Evolutionary conservation across 257 asterid species (phyloP), one percentile per base, ranked within the genome.

Genomic region (Craterostigma plantagineum): DNA sequence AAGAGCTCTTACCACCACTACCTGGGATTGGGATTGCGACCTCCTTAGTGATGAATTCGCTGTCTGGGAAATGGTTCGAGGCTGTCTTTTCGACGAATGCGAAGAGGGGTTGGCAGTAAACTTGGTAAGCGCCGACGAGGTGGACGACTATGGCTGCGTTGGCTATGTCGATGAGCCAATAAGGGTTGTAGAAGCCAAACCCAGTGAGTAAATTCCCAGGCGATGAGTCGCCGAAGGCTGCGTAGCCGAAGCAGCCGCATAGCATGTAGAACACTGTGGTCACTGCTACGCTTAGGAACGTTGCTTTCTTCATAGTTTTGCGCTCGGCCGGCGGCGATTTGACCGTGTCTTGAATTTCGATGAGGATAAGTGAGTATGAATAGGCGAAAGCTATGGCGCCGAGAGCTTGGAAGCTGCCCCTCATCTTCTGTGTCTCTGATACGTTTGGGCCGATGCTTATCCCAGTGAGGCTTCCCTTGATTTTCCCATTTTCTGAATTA

Each of bases 231-330:
- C 96, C 96, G 16, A 81, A 86, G 12, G 96, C 92, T 1, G 96
- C 96, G 39, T 81, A 86, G 36, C 96, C 96, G 41, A 75, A 70
- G 46, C 92, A 75, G 8, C 96, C 96, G 16, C 96, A 86, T 0
- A 69, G 59, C 92, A 86, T 76, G 81, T 86, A 86, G 81, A 86
- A 86, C n/a, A 75, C 18, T 0, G 96, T 86, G 35, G 94, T 75
- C 1, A 78, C 84, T 0, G 63, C 63, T 7, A 86, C 81, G 18
- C 96, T 81, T 0, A 69, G 9, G 9, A 75, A 46, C 1, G 91
- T 70, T 10, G 96, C 96, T 30, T 64, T 77, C 67, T 71, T 75
- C 94, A 86, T 81, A 33, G 94, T 78, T 57, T 73, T 77, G 57
- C 56, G 50, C 35, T 86, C 96, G 5, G 91, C 46, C 1, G 92